These are phyloP conservation scores for Amesomyces nigricolor DNA, from an alignment of 2,329 filamentous ascomycete species.

Conservation along the genomic window DNA sequence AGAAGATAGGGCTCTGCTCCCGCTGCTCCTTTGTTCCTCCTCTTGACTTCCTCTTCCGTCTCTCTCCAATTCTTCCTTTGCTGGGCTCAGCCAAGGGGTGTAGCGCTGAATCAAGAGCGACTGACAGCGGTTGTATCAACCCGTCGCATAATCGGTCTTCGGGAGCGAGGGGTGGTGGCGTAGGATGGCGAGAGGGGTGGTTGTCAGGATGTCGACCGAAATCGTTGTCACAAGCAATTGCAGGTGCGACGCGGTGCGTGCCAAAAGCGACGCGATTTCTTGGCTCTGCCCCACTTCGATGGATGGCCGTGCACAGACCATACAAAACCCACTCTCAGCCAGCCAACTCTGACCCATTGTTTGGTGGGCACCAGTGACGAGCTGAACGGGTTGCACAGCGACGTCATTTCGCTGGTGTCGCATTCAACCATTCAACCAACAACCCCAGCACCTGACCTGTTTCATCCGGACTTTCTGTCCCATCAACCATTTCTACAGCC, in stretches of 20 bases:
- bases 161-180: not conserved
- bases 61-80: too few relatives aligned
- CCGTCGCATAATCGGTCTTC: too few relatives aligned
- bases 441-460: conserved; percentile 6
- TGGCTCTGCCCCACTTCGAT: not conserved
- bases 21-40: not conserved
- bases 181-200: not conserved
- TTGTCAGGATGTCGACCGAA: not conserved
- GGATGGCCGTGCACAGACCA: conserved; percentile 3
- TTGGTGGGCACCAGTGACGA: too few relatives aligned
- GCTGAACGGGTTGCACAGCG: conserved; percentile 7
- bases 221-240: conserved; percentile 6
- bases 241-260: conserved; percentile 4
- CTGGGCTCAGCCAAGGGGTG: not conserved
- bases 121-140: too few relatives aligned
- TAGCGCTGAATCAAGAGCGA: not conserved
- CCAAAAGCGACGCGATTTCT: conserved; percentile 17
- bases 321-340: not conserved
- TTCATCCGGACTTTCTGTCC: not conserved
- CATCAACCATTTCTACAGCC: not conserved
- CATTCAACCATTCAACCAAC: not conserved
- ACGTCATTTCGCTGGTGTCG: conserved; percentile 11
- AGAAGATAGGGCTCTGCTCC: not conserved
- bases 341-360: not conserved
- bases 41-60: not conserved